phyloP scores from a whole-genome alignment of 116 monocot species.

The Trichopus zeylanicus region DNA sequence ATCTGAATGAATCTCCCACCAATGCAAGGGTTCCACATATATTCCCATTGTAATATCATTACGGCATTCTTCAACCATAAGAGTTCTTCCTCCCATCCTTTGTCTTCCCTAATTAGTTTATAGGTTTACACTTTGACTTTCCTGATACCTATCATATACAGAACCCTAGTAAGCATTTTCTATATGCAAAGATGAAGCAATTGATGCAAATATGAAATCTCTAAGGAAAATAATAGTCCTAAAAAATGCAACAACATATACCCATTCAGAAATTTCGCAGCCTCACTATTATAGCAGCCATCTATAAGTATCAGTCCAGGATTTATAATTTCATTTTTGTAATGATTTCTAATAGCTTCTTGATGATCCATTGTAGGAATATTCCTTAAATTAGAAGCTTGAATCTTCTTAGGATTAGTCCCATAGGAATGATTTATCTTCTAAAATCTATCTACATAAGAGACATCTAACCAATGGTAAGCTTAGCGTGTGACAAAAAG shows the following conservation, averaged over 20 bases:
- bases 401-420: constrained; percentile 48
- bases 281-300: constrained; percentile 55
- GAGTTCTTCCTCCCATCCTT: no score
- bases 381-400: constrained; percentile 34
- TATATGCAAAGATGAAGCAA: no score
- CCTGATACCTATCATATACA: no score
- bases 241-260: constrained; percentile 35
- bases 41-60: no score
- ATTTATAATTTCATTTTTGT: constrained; percentile 24
- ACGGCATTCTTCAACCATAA: no score
- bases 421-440: constrained; percentile 43
- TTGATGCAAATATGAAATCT: background rate
- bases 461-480: background rate
- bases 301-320: constrained; percentile 39
- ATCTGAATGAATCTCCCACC: no score
- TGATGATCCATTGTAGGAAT: constrained; percentile 31
- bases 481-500: background rate
- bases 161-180: no score
- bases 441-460: constrained; percentile 39
- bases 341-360: constrained; percentile 20
- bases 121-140: no score
- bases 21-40: no score
- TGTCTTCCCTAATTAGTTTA: no score
- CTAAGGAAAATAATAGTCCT: background rate
- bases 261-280: constrained; percentile 46